Base-by-base conservation (phyloP, 1,139 yeast genomes). In the Diutina mesorugosa region DNA sequence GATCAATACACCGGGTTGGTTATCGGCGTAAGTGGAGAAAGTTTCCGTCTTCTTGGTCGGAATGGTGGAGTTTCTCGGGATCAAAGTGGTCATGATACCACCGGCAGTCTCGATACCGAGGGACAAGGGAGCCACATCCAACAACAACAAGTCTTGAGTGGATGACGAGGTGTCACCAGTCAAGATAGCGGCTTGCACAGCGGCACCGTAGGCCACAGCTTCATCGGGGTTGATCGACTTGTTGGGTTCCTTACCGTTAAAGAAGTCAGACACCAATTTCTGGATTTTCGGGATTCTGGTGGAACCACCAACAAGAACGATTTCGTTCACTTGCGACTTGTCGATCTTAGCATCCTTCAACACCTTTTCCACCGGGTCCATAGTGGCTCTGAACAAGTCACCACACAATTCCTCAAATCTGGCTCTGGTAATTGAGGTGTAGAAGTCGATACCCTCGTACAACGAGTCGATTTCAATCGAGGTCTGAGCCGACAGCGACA, bases 251-350 rank as follows among this genome's bases (percentile, higher is more conserved):
- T 90, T 90, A 67, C 96, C 96, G 69, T 86, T 86, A 73, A 90
- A 90, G 82, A 76, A 90, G 64, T 82, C 80, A 74, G 90, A 96
- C 63, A 90, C 80, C 66, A 90, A 80, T 73, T 87, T 87, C 79
- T 89, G 97, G 63, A 90, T 96, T 80, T 90, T 90, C 75, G 97
- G 97, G 77, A 90, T 90, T 84, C 97, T 90, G 59, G 97, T 90
- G 55, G 97, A 90, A 76, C 97, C 97, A 79, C 97, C 97, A 66
- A 90, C 97, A 59, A 90, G 80, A 52, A 90, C 97, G 71, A 90
- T 88, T 69, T 90, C 97, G 71, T 90, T 95, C 64, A 90, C 81
- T 64, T 87, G 95, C 57, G 83, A 75, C 77, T 87, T 87, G 74
- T 84, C 83, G 63, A 89, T 83, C 69, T 89, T 90, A 62, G 96